Base-by-base conservation (phyloP, 306 rosid species). In the Morella rubra region DNA sequence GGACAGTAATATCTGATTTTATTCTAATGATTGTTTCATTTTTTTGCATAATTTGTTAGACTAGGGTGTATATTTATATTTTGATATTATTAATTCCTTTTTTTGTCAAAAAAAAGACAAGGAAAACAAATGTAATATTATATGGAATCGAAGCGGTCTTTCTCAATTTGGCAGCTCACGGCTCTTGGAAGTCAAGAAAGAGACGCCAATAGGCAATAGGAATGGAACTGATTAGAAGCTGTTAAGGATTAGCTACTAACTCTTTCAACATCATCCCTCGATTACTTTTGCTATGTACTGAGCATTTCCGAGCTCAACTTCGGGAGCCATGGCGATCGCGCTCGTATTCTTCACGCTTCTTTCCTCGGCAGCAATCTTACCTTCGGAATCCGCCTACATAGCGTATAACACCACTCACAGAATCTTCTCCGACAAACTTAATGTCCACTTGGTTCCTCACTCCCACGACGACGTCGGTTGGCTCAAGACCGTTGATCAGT, bases 401-500 rank as follows among this genome's bases (percentile, higher is more conserved):
- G 92, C 87, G 19, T 91, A 91, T 81, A 86, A 89, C 77, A 91
- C 88, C 20, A 74, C 92, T 44, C 85, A 80, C 52, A 75, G 85
- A 49, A 86, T 91, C 58, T 83, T 89, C 55, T 70, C 84, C 1
- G 80, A 72, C 37, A 80, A 88, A 72, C 53, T 91, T 19, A 91
- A 91, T 59, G 91, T 91, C 19, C 95, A 91, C 66, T 69, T 91
- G 86, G 95, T 91, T 0, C 93, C 97, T 82, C 97, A 91, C 85
- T 89, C 97, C 12, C 97, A 91, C 78, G 97, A 91, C 61, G 97
- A 91, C 76, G 97, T 91, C 51, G 97, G 95, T 0, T 89, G 97
- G 97, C 94, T 91, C 81, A 91, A 91, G 84, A 91, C 95, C 73
- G 94, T 91, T 13, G 97, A 89, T 79, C 97, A 88, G 89, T 91